Evolutionary conservation across 2,329 filamentous ascomycete genomes (phyloP).

Genomic region (Epichloe coenophiala): DNA sequence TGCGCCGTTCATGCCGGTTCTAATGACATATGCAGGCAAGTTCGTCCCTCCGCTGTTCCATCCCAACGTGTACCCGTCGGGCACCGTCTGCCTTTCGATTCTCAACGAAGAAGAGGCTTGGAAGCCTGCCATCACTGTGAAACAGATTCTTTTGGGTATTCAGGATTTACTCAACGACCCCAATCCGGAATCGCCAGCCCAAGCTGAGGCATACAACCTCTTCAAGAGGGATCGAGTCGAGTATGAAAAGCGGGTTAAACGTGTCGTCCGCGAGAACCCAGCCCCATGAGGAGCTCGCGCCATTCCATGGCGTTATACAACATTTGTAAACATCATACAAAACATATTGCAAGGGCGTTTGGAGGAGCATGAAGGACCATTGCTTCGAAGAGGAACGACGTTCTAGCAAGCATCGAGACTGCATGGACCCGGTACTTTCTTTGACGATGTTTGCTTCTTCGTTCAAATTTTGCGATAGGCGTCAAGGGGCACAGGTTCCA

Average conservation of each 20-base stretch:
- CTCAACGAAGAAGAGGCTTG: conserved; percentile 97
- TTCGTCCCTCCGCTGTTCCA: conserved; percentile 94
- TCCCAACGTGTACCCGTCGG: conserved; percentile 95
- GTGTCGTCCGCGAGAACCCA: conserved; percentile 81
- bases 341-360: conserved; percentile 17
- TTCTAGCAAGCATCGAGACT: background rate
- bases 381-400: conserved; percentile 11
- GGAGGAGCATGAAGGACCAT: conserved; percentile 9
- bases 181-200: conserved; percentile 91
- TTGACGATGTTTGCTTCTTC: conserved; percentile 11
- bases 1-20: background rate
- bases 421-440: background rate
- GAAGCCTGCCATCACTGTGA: conserved; percentile 97
- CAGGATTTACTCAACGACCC: conserved; percentile 93
- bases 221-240: conserved; percentile 81
- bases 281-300: conserved; percentile 39
- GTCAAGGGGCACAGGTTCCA: conserved; percentile 2
- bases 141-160: conserved; percentile 91
- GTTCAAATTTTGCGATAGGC: conserved; percentile 6
- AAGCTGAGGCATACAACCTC: conserved; percentile 93
- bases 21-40: conserved; percentile 52
- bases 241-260: conserved; percentile 78
- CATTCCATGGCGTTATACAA: background rate
- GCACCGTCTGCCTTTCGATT: conserved; percentile 93
- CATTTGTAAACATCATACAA: conserved; percentile 5